A percentile compares a stretch with the other conserved stretches of the same genome.
Evolutionary conservation across 805 yeast genomes (phyloP).

Genomic region (Lipomyces yamanashiensis): DNA sequence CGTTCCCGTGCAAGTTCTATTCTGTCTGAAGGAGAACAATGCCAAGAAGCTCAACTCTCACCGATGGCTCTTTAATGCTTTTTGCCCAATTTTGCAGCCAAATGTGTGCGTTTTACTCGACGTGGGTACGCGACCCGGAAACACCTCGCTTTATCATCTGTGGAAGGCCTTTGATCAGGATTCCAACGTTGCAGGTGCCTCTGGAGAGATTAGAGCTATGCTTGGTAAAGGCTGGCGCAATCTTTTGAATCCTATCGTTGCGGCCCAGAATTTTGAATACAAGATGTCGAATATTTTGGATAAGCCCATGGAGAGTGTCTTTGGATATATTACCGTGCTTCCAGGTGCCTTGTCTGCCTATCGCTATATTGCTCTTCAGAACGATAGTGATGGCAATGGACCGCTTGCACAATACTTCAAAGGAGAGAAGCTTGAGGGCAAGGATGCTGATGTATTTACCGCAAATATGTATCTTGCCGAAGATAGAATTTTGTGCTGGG

Average conservation of each 20-base stretch:
- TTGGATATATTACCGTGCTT: constrained; percentile 91
- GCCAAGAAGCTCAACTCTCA: constrained; percentile 95
- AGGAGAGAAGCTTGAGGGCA: constrained; percentile 81
- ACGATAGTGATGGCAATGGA: constrained; percentile 70
- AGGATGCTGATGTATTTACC: constrained; percentile 79
- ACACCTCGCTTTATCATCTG: constrained; percentile 82
- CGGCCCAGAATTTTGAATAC: constrained; percentile 96
- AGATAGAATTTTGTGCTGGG: constrained; percentile 93
- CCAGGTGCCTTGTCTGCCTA: constrained; percentile 98
- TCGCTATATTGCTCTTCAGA: constrained; percentile 76
- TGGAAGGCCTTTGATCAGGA: constrained; percentile 98
- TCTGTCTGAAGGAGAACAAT: constrained; percentile 90
- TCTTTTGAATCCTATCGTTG: constrained; percentile 83
- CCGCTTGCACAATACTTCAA: constrained; percentile 90
- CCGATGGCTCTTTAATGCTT: constrained; percentile 95
- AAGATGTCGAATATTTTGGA: constrained; percentile 93
- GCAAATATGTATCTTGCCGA: constrained; percentile 97
- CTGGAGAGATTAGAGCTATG: constrained; percentile 96
- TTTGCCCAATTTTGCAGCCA: constrained; percentile 90
- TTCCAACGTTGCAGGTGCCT: constrained; percentile 98
- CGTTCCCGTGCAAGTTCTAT: constrained; percentile 91
- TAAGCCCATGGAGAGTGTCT: constrained; percentile 92
- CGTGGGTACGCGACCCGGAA: constrained; percentile 97
- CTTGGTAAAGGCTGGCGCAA: constrained; percentile 87
- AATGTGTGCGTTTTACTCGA: constrained; percentile 86